Conservation (phyloP, 2,329 filamentous ascomycete species). For the Trichoderma endophyticum region DNA sequence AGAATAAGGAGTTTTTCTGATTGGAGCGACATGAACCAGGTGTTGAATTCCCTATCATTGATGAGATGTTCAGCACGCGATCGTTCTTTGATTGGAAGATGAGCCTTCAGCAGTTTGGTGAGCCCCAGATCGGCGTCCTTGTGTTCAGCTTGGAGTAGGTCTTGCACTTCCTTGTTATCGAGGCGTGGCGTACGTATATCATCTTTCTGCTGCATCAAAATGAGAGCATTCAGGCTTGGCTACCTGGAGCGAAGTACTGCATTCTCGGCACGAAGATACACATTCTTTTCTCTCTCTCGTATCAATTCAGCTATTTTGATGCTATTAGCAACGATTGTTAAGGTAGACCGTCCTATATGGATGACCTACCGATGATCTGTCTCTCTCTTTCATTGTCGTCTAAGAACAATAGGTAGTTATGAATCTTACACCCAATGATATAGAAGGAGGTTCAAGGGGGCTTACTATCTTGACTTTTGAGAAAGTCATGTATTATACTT, state of each 20-base stretch:
- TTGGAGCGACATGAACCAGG: background rate
- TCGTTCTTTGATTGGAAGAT: background rate
- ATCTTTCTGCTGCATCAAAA: background rate
- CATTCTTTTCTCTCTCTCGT: background rate
- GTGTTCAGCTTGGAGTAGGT: background rate
- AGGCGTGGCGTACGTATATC: rapidly evolving
- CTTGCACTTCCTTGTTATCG: background rate
- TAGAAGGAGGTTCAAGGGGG: background rate
- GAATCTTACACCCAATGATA: background rate
- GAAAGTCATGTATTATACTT: background rate
- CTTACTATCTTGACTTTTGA: background rate
- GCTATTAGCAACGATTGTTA: background rate
- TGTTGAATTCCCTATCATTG: rapidly evolving
- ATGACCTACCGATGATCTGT: background rate
- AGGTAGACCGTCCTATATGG: background rate
- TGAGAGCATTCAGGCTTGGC: background rate
- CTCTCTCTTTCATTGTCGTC: background rate
- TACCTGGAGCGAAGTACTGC: background rate
- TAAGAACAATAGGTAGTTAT: background rate
- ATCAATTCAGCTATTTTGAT: background rate
- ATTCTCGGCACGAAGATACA: background rate
- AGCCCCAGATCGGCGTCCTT: background rate
- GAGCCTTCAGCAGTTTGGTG: too few relatives aligned
- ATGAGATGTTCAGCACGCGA: background rate
- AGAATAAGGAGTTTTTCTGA: background rate